Percentiles rank a stretch among this genome's conserved stretches.
phyloP scores from a whole-genome alignment of 2,329 filamentous ascomycete species.

The Trichophyton simii region DNA sequence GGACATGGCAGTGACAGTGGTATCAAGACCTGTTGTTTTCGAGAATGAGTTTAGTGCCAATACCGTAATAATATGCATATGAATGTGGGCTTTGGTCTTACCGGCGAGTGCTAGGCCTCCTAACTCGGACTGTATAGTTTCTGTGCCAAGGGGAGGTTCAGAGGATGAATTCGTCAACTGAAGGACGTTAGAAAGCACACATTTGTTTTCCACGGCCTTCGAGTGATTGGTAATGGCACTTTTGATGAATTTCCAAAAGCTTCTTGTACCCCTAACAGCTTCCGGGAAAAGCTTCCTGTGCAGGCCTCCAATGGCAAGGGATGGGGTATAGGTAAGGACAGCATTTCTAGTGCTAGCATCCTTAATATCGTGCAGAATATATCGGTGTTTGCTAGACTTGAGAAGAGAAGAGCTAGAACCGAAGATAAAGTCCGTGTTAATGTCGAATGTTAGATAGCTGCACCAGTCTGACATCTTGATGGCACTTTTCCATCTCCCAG shows the following conservation, averaged over 20 bases:
- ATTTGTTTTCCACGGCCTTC: not conserved
- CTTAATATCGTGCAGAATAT: not conserved
- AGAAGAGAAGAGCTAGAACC: not conserved
- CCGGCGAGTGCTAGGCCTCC: not conserved
- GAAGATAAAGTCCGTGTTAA: not conserved
- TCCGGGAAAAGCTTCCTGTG: not conserved
- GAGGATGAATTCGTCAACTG: not conserved
- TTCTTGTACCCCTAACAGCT: not conserved
- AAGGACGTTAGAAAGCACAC: not conserved
- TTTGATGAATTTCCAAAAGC: not conserved
- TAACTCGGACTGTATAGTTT: not conserved
- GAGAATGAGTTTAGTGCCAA: not conserved
- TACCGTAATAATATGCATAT: not conserved
- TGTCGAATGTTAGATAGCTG: not conserved
- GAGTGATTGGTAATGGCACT: not conserved
- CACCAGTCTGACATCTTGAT: not conserved
- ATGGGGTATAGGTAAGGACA: not conserved
- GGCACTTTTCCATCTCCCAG: not conserved
- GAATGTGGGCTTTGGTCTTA: not conserved
- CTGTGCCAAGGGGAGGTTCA: not conserved
- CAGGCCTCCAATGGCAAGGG: not conserved
- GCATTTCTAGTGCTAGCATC: not conserved
- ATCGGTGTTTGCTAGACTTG: not conserved
- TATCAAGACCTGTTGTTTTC: slow-evolving; percentile 25
- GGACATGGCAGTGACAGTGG: slow-evolving; percentile 28